Evolutionary conservation across 768 basidiomycete genomes (phyloP).

Genomic region (Mycena capillaripes): DNA sequence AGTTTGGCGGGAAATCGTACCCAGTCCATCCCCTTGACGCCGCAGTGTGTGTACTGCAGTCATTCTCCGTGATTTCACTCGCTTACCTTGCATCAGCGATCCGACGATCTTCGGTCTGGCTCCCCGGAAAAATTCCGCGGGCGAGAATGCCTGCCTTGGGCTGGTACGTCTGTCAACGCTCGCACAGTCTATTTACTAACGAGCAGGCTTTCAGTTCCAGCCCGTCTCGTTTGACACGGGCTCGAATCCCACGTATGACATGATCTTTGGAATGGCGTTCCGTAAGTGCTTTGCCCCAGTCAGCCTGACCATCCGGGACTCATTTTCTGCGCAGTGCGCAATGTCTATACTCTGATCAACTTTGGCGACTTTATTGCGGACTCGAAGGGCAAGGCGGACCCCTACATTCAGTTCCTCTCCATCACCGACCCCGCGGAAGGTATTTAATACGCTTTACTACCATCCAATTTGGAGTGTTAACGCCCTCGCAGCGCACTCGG

Average conservation of each 20-base stretch:
- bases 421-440: slow-evolving; percentile 60
- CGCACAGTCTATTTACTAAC: slow-evolving; percentile 9
- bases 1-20: slow-evolving; percentile 76
- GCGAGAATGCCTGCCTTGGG: slow-evolving; percentile 74
- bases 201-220: slow-evolving; percentile 69
- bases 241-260: slow-evolving; percentile 69
- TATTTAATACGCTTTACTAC: background rate
- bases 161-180: slow-evolving; percentile 60
- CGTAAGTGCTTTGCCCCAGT: slow-evolving; percentile 55
- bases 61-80: background rate
- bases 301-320: background rate
- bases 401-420: slow-evolving; percentile 80
- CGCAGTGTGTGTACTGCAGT: slow-evolving; percentile 70
- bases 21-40: slow-evolving; percentile 84
- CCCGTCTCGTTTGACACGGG: slow-evolving; percentile 83
- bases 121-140: slow-evolving; percentile 45
- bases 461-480: background rate
- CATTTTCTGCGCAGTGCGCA: slow-evolving; percentile 68
- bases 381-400: slow-evolving; percentile 62
- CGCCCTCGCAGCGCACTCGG: slow-evolving; percentile 59
- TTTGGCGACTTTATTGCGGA: slow-evolving; percentile 78
- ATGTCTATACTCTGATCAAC: slow-evolving; percentile 78
- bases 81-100: slow-evolving; percentile 12
- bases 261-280: slow-evolving; percentile 88
- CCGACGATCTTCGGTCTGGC: slow-evolving; percentile 28